These are phyloP conservation scores for Euphorbia peplus DNA, from an alignment of 345 rosid species.

Conservation along the genomic window DNA sequence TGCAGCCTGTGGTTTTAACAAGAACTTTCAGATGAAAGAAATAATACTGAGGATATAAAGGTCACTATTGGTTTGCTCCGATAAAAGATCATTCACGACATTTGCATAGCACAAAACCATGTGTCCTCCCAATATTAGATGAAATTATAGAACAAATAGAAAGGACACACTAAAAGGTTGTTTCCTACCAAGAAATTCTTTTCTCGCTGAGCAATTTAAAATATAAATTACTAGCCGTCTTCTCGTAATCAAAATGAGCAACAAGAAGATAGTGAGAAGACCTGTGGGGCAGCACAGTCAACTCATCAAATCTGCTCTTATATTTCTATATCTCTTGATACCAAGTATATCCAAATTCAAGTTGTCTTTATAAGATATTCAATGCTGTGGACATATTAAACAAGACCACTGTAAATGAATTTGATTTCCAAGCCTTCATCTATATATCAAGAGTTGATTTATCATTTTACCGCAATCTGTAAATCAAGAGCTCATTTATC, in stretches of 20 bases:
- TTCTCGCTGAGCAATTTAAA: background rate
- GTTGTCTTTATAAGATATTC: background rate
- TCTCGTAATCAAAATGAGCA: constrained; percentile 1
- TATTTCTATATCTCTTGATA: background rate
- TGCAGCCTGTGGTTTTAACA: constrained; percentile 60
- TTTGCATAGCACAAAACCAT: background rate
- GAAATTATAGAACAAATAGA: background rate
- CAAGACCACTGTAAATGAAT: background rate
- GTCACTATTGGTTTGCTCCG: background rate
- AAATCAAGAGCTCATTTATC: background rate
- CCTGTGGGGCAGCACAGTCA: background rate
- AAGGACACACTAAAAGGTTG: background rate
- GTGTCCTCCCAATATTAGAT: background rate
- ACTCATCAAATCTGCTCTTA: background rate
- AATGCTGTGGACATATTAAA: background rate
- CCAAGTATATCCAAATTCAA: background rate
- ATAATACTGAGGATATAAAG: background rate
- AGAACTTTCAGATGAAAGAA: constrained; percentile 10
- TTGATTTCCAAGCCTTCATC: background rate
- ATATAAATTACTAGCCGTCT: background rate
- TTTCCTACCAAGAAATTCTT: background rate
- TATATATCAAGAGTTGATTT: background rate
- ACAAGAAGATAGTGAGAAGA: background rate
- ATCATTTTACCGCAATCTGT: background rate
- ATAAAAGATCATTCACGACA: background rate